phyloP scores from a whole-genome alignment of 2,329 filamentous ascomycete species.

The Septoria petroselini region DNA sequence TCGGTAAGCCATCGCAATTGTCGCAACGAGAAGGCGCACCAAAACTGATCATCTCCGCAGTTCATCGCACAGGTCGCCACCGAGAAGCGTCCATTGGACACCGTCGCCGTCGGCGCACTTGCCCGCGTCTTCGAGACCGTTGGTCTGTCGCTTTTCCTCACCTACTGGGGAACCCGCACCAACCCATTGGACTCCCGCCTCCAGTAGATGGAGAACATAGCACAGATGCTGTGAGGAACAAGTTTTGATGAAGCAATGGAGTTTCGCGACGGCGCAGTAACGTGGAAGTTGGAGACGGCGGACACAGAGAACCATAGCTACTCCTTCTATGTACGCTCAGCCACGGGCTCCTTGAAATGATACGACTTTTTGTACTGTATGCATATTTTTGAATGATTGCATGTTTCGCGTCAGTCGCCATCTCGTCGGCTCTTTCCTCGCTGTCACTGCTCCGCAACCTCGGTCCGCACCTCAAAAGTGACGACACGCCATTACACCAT shows the following conservation, averaged over 20 bases:
- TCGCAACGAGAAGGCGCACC: too few relatives aligned
- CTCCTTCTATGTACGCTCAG: conserved; percentile 14
- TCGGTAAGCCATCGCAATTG: conserved; percentile 58
- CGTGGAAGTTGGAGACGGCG: conserved; percentile 5
- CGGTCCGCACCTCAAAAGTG: too few relatives aligned
- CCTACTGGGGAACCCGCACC: conserved; percentile 95
- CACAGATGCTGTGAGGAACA: conserved; percentile 6
- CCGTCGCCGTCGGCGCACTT: conserved; percentile 77
- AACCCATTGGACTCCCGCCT: conserved; percentile 88
- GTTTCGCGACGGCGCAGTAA: not conserved
- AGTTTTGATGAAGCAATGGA: conserved; percentile 3
- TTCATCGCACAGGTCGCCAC: conserved; percentile 82
- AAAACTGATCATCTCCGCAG: conserved; percentile 47
- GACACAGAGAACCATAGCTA: conserved; percentile 11
- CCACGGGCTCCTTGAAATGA: conserved; percentile 13
- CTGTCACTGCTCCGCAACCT: not conserved
- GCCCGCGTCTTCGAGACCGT: conserved; percentile 90
- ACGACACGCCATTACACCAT: too few relatives aligned
- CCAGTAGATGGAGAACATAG: conserved; percentile 43
- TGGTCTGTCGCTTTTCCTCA: conserved; percentile 85
- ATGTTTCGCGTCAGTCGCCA: too few relatives aligned
- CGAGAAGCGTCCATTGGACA: conserved; percentile 89
- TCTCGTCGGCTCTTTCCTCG: not conserved
- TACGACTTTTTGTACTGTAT: not conserved
- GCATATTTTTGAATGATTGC: not conserved